Base-by-base conservation (phyloP, 345 rosid species). In the Raphanus sativus region DNA sequence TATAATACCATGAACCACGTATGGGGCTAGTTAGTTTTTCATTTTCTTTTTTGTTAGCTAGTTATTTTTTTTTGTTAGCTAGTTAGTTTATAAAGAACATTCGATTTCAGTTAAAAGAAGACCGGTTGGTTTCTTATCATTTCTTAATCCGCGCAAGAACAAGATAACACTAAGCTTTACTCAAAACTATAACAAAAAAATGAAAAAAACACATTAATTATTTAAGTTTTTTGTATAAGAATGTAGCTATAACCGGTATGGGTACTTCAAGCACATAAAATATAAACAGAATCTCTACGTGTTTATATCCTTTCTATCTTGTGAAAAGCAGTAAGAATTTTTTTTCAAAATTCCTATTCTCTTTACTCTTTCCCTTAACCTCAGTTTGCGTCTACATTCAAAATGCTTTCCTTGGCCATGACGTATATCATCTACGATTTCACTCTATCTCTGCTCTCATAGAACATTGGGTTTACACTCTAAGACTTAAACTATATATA, bases 361-460 rank as follows among this genome's bases (percentile, higher is more conserved):
- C 55, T 30, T 45, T 32, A 33, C 65, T 66, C 71, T 66, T 75
- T 66, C 59, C 66, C 42, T 67, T 29, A 40, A 29, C 34, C 78
- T 42, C 4, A 75, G 40, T 8, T 68, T 42, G n/a, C 79, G 79
- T 68, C 74, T 75, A 75, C 15, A 61, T 75, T 75, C 79, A 67
- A 59, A 65, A 56, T 65, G 58, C 58, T 74, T n/a, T n/a, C n/a
- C n/a, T 55, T 64, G 32, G 17, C 62, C 67, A 75, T 38, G 45
- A 38, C 45, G 0, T 36, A 8, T 36, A 36, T 75, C 50, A 58
- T 17, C 28, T 12, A 2, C 25, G 11, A 54, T 26, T 36, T 2
- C 9, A 48, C 50, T 50, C 6, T 48, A 26, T 28, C n/a, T 28
- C 10, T 40, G 2, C 10, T 60, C 17, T 71, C 58, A 6, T 10